Percentiles rank a stretch among this genome's conserved stretches.
Conservation (phyloP, 2,329 filamentous ascomycete genomes). For the Diplocarpon rosae region DNA sequence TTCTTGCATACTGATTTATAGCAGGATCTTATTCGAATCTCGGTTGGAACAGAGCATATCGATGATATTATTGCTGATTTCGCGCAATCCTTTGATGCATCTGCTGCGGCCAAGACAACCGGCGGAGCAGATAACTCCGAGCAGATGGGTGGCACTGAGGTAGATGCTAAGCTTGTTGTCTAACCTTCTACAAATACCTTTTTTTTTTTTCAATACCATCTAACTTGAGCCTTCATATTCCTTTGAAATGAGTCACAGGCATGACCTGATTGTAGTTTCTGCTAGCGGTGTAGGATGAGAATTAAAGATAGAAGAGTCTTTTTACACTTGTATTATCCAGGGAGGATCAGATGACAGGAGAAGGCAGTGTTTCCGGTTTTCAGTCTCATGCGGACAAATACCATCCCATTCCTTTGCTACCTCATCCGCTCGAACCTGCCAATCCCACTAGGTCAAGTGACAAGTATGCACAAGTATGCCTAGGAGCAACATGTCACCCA, state of each 20-base stretch:
- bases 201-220: not conserved
- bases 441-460: too few relatives aligned
- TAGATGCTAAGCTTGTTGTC: slow-evolving; percentile 22
- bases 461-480: too few relatives aligned
- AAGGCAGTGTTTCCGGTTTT: too few relatives aligned
- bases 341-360: too few relatives aligned
- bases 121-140: slow-evolving; percentile 20
- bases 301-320: too few relatives aligned
- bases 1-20: slow-evolving; percentile 1
- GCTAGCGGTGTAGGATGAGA: too few relatives aligned
- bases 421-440: too few relatives aligned
- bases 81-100: slow-evolving; percentile 71
- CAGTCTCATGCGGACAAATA: too few relatives aligned
- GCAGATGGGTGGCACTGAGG: slow-evolving; percentile 12
- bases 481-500: too few relatives aligned
- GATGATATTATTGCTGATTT: slow-evolving; percentile 96
- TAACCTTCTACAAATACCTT: slow-evolving; percentile 4
- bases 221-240: slow-evolving; percentile 7
- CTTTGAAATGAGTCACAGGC: slow-evolving; percentile 2
- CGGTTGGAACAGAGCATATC: slow-evolving; percentile 91
- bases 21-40: slow-evolving; percentile 85
- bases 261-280: too few relatives aligned
- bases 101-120: slow-evolving; percentile 32
- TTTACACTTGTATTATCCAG: too few relatives aligned
- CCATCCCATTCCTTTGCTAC: too few relatives aligned